Base-by-base conservation (phyloP, 768 basidiomycete species). In the Epithele typhae region DNA sequence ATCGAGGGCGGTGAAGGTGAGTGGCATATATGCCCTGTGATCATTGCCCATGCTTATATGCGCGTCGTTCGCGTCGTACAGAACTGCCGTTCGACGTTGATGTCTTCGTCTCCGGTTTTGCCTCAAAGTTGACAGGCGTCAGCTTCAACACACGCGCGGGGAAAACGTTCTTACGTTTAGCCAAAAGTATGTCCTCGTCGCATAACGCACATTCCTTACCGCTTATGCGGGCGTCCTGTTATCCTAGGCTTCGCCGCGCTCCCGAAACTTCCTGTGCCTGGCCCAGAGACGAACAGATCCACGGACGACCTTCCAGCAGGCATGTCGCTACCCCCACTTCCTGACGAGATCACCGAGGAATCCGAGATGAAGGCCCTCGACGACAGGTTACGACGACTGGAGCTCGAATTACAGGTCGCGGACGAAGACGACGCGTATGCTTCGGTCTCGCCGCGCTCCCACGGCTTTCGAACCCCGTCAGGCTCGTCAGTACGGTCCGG, bases 81-180 rank as follows among this genome's bases (percentile, higher is more conserved):
- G 80, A 68, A 35, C 64, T 51, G 3, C 61, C 79, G 3, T 92
- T 90, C 54, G 79, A 84, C 42, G 64, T 93, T 3, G 81, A 85
- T 35, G 67, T 92, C 0, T 84, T 80, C 38, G 70, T 91, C 7
- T 87, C 89, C 12, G 92, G 92, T 0, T 90, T 81, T 54, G 89
- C 85, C 0, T 73, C 81, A 14, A 78, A 72, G 39, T 69, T 78
- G 35, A 75, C 79, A 35, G 70, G 77, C 1, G 72, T 78, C 2
- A 82, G 82, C 43, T 67, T 73, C 36, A 75, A 81, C 1, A 82
- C 81, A 45, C 81, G 90, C 4, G 79, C 88, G 1, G 90, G 92
- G 50, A 74, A 78, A 12, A 79, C 87, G 1, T 87, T 94, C 55
- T 71, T 92, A 32, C 74, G 74, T 11, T 62, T 93, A 25, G 92